A percentile compares a stretch with the other conserved stretches of the same genome.
Evolutionary conservation across 768 basidiomycete genomes (phyloP).

Genomic region (Xerocomellus amylosporus): DNA sequence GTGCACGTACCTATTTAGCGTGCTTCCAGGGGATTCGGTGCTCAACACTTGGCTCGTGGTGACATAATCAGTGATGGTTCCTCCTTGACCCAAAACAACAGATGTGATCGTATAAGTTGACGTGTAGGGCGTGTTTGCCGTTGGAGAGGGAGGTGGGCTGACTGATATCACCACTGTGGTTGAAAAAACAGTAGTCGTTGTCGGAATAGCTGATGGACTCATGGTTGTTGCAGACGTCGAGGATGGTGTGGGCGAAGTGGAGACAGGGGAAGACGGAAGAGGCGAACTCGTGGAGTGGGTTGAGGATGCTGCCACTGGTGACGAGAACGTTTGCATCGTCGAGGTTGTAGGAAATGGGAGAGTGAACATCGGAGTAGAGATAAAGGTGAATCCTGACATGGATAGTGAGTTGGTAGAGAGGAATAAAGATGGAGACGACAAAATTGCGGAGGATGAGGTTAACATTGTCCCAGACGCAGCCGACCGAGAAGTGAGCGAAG

Average conservation of each 20-base stretch:
- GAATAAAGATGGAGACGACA: background rate
- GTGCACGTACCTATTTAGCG: slow-evolving; percentile 15
- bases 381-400: background rate
- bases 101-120: slow-evolving; percentile 26
- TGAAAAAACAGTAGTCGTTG: slow-evolving; percentile 13
- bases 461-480: background rate
- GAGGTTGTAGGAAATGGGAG: background rate
- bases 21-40: slow-evolving; percentile 11
- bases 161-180: slow-evolving; percentile 13
- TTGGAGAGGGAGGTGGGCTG: background rate
- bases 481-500: background rate
- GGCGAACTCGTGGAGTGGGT: background rate
- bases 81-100: slow-evolving; percentile 10
- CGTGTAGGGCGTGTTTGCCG: background rate
- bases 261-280: background rate
- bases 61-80: slow-evolving; percentile 16
- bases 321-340: background rate
- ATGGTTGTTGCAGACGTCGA: background rate
- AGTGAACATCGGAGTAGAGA: background rate
- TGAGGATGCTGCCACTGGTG: background rate
- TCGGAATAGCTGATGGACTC: background rate
- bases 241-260: background rate
- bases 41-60: slow-evolving; percentile 25
- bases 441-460: background rate
- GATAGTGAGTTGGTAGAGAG: background rate